A percentile compares a stretch with the other conserved stretches of the same genome.
phyloP scores from a whole-genome alignment of 345 rosid species.

The Cardiospermum halicacabum region DNA sequence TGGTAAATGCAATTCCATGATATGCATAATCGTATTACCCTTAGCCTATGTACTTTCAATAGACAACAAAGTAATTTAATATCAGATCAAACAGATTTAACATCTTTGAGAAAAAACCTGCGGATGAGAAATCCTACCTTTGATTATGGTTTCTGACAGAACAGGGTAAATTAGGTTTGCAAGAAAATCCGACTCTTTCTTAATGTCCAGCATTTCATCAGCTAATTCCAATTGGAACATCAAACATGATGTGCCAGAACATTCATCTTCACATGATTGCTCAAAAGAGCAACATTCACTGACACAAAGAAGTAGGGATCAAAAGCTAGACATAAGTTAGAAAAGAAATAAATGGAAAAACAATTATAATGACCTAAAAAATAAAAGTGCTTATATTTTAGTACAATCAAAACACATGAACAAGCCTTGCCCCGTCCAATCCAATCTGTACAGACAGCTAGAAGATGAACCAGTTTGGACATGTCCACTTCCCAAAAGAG shows the following conservation, averaged over 20 bases:
- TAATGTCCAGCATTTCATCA: conserved; percentile 26
- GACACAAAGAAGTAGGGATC: conserved; percentile 30
- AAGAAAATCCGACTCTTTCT: conserved; percentile 32
- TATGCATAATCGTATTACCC: neutral
- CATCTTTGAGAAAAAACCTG: conserved; percentile 6
- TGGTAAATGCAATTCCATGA: neutral
- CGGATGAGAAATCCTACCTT: too few relatives aligned
- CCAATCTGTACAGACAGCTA: too few relatives aligned
- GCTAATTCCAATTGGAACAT: conserved; percentile 46
- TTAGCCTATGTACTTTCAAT: conserved; percentile 5
- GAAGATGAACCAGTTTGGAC: too few relatives aligned
- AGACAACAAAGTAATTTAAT: neutral
- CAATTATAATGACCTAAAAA: neutral
- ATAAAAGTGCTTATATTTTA: conserved; percentile 12
- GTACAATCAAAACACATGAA: too few relatives aligned
- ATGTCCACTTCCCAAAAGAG: too few relatives aligned
- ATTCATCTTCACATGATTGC: conserved; percentile 36
- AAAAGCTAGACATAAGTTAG: neutral
- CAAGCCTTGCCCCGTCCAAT: too few relatives aligned
- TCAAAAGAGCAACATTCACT: conserved; percentile 69
- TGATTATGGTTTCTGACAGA: conserved; percentile 69
- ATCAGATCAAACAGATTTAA: neutral
- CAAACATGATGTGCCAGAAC: conserved; percentile 57
- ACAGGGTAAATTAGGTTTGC: conserved; percentile 68
- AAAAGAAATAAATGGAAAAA: neutral